Evolutionary conservation across 1,139 yeast genomes (phyloP).

Genomic region (Pneumocystis oryctolagi): DNA sequence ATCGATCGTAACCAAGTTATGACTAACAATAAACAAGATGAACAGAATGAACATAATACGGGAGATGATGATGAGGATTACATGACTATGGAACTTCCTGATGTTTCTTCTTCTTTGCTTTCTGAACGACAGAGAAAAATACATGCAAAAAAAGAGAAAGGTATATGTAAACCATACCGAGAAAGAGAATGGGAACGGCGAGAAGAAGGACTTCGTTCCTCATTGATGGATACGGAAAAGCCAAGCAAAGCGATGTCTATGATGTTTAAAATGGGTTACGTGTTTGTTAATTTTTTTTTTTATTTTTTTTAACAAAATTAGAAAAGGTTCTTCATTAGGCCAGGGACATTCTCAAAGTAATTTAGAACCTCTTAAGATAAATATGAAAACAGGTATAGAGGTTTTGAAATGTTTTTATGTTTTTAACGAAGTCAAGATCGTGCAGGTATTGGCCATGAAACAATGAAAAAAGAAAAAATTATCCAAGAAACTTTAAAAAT

Average conservation of each 20-base stretch:
- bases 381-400: conserved; percentile 11
- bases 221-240: conserved; percentile 8
- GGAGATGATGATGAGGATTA: conserved; percentile 20
- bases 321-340: not conserved
- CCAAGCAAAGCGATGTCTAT: conserved; percentile 32
- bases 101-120: conserved; percentile 18
- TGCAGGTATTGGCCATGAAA: conserved; percentile 20
- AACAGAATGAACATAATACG: not conserved
- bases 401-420: conserved; percentile 12
- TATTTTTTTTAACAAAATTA: conserved; percentile 2
- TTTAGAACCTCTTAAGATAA: conserved; percentile 11
- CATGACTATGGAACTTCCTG: conserved; percentile 20
- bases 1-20: not conserved
- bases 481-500: conserved; percentile 7
- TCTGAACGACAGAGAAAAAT: conserved; percentile 5
- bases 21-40: not conserved
- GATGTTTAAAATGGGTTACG: conserved; percentile 45
- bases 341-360: conserved; percentile 10
- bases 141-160: conserved; percentile 7
- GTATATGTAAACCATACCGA: conserved; percentile 4
- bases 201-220: conserved; percentile 3
- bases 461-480: conserved; percentile 14
- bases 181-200: conserved; percentile 6
- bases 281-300: conserved; percentile 34
- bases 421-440: conserved; percentile 13